Conservation (phyloP, 1,284 basidiomycete species). For the Pseudozyma hubeiensis region DNA sequence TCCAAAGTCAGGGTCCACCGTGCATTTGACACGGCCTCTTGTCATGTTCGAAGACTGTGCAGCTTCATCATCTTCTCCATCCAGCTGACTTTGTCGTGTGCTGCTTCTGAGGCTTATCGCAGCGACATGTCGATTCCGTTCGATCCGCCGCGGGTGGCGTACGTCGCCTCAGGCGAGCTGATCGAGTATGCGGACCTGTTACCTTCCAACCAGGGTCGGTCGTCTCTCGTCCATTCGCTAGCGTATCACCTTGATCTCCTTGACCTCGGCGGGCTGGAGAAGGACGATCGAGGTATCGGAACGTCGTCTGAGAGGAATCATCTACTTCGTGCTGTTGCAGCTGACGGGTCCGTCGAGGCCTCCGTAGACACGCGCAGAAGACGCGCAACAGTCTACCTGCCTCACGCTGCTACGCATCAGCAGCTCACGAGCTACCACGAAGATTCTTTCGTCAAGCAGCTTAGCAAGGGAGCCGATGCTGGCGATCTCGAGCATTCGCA, state of each 20-base stretch:
- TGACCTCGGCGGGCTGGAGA: slow-evolving; percentile 22
- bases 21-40: too few species aligned
- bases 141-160: slow-evolving; percentile 68
- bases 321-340: slow-evolving; percentile 6
- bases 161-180: slow-evolving; percentile 75
- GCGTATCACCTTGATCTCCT: slow-evolving; percentile 50
- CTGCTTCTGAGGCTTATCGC: neutral
- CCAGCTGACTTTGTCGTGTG: too few species aligned
- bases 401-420: slow-evolving; percentile 14
- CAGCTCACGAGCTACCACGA: slow-evolving; percentile 39
- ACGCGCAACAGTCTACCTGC: slow-evolving; percentile 17
- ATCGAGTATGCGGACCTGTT: slow-evolving; percentile 76
- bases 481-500: slow-evolving; percentile 2
- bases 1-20: slow-evolving; percentile 19
- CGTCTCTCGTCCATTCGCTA: slow-evolving; percentile 81
- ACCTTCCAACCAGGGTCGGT: slow-evolving; percentile 85
- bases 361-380: neutral
- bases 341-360: neutral
- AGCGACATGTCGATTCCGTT: slow-evolving; percentile 12
- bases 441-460: slow-evolving; percentile 22
- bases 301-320: neutral
- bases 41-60: neutral
- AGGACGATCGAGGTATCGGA: neutral
- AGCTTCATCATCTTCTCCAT: neutral
- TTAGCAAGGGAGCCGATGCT: slow-evolving; percentile 9